These are phyloP conservation scores for Crepidotus variabilis DNA, from an alignment of 768 basidiomycete genomes.

Conservation along the genomic window DNA sequence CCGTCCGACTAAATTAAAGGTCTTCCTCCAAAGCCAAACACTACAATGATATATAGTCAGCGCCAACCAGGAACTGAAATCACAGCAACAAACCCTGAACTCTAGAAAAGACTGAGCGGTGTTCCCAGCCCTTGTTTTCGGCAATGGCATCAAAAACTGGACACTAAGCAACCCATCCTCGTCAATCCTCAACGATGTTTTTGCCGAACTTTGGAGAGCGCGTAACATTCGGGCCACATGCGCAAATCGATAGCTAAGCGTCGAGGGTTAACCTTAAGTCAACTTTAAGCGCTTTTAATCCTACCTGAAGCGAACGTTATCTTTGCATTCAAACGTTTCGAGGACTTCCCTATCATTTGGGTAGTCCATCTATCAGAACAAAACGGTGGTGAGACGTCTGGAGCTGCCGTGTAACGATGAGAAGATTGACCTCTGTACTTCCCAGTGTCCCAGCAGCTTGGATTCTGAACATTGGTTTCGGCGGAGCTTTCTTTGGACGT, in stretches of 20 bases:
- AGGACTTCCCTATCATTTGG: conserved; percentile 90
- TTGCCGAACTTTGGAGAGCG: conserved; percentile 79
- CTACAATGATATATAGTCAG: conserved; percentile 16
- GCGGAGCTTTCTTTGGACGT: not conserved
- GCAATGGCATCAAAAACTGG: conserved; percentile 82
- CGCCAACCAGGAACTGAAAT: not conserved
- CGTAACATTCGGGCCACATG: conserved; percentile 70
- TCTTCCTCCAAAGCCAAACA: conserved; percentile 35
- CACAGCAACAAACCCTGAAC: conserved; percentile 62
- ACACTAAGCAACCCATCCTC: conserved; percentile 77
- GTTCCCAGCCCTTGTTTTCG: conserved; percentile 37
- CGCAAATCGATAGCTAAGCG: conserved; percentile 72
- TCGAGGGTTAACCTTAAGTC: not conserved
- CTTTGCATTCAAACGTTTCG: conserved; percentile 82
- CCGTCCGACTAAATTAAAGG: not conserved
- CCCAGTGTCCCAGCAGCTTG: conserved; percentile 82
- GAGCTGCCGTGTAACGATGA: conserved; percentile 5
- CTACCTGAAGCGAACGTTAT: conserved; percentile 68
- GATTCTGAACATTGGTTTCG: conserved; percentile 74
- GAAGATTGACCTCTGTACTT: conserved; percentile 63
- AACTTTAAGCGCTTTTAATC: too few relatives aligned
- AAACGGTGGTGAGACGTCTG: not conserved
- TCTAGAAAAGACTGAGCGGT: conserved; percentile 72
- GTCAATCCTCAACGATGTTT: conserved; percentile 87
- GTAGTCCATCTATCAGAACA: conserved; percentile 82